Percentiles rank a stretch among this genome's conserved stretches.
Evolutionary conservation across 345 rosid species (phyloP).

Genomic region (Heritiera fomes): DNA sequence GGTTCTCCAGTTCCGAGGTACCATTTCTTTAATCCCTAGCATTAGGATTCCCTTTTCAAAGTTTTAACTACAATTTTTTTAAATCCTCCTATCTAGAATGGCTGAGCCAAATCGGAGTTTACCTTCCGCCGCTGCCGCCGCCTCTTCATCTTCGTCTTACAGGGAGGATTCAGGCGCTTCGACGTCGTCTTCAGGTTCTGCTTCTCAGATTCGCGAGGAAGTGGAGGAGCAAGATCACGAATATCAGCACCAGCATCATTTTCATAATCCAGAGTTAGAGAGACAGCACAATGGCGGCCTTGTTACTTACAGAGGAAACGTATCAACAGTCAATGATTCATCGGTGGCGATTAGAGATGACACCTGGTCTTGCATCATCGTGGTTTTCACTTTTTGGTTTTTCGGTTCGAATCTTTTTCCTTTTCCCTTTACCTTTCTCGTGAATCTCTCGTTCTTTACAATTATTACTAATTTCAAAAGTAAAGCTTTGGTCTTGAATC

Average conservation of each 20-base stretch:
- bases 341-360: slow-evolving; percentile 52
- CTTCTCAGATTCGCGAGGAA: slow-evolving; percentile 47
- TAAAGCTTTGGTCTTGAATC: background rate
- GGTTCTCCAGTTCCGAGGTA: background rate
- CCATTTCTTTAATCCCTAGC: slow-evolving; percentile 18
- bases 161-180: slow-evolving; percentile 24
- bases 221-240: slow-evolving; percentile 41
- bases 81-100: slow-evolving; percentile 31
- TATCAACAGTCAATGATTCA: slow-evolving; percentile 34
- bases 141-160: slow-evolving; percentile 18
- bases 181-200: slow-evolving; percentile 27
- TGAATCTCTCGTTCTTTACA: background rate
- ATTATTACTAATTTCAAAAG: background rate
- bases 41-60: slow-evolving; percentile 31
- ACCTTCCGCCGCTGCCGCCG: slow-evolving; percentile 21
- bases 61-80: background rate
- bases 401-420: slow-evolving; percentile 53
- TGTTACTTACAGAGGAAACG: slow-evolving; percentile 33
- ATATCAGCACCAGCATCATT: slow-evolving; percentile 35
- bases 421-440: background rate
- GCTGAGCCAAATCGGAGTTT: slow-evolving; percentile 49
- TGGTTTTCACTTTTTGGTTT: slow-evolving; percentile 81
- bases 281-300: slow-evolving; percentile 47
- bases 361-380: slow-evolving; percentile 84
- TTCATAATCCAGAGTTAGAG: slow-evolving; percentile 41